Evolutionary conservation across 176 grass and related monocot genomes (phyloP).

Genomic region (Eremochloa ophiuroides): DNA sequence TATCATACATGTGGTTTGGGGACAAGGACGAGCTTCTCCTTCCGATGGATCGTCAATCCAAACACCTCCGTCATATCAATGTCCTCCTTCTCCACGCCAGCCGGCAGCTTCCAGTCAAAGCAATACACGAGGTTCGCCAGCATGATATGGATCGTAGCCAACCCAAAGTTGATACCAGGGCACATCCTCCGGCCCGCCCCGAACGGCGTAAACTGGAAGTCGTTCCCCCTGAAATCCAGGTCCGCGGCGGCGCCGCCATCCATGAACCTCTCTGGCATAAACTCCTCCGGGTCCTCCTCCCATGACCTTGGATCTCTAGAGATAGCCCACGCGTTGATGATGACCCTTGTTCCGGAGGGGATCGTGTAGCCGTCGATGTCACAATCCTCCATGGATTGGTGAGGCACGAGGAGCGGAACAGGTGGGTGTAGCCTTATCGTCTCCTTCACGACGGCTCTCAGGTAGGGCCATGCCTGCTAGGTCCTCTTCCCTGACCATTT

Average conservation of each 20-base stretch:
- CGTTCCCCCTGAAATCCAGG: neutral
- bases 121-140: neutral
- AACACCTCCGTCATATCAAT: neutral
- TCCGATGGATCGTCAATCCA: neutral
- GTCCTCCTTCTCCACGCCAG: neutral
- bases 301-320: neutral
- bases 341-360: neutral
- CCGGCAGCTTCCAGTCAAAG: neutral
- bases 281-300: neutral
- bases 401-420: neutral
- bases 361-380: neutral
- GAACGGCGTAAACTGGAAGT: neutral
- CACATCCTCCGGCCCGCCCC: neutral
- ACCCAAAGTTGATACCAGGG: neutral
- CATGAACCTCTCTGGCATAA: neutral
- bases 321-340: constrained; percentile 2
- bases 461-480: neutral
- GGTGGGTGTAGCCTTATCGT: neutral
- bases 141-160: neutral
- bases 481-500: neutral
- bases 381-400: neutral
- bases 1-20: neutral
- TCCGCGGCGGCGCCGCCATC: neutral
- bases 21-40: neutral
- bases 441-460: neutral